phyloP scores from a whole-genome alignment of 495 filamentous ascomycete species.

The Halenospora varia region DNA sequence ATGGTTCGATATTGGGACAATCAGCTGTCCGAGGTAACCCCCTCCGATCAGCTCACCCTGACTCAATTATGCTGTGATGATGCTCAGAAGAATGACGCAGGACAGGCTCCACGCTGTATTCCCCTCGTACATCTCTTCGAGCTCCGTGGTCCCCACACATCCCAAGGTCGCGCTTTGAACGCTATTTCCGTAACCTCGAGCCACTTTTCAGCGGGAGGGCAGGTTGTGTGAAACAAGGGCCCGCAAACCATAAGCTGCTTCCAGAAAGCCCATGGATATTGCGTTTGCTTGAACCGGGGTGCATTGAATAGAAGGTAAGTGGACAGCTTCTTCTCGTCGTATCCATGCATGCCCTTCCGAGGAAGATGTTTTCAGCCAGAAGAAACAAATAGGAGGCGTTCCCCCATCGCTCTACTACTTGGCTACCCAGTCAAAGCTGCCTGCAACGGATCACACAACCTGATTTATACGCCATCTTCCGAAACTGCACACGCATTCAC shows the following conservation, averaged over 20 bases:
- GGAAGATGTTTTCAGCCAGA: not conserved
- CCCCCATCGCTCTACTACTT: constrained; percentile 1
- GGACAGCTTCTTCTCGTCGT: not conserved
- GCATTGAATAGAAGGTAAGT: not conserved
- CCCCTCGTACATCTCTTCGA: too few species aligned
- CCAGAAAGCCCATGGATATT: too few species aligned
- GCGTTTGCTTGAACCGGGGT: too few species aligned
- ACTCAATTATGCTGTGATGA: not conserved
- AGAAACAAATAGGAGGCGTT: constrained; percentile 22
- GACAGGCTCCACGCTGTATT: not conserved
- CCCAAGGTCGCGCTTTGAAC: not conserved
- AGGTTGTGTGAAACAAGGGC: too few species aligned
- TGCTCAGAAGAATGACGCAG: not conserved
- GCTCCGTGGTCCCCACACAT: not conserved
- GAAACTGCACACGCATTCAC: not conserved
- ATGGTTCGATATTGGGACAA: too few species aligned
- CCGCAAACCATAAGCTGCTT: too few species aligned
- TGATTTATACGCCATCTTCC: not conserved
- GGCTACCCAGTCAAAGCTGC: constrained; percentile 5
- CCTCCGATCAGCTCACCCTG: too few species aligned
- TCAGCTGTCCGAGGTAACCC: not conserved
- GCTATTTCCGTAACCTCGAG: not conserved
- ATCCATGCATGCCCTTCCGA: not conserved
- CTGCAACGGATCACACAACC: not conserved
- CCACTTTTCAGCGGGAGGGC: not conserved